Conservation (phyloP, 2,329 filamentous ascomycete species). For the Neofusicoccum ribis region DNA sequence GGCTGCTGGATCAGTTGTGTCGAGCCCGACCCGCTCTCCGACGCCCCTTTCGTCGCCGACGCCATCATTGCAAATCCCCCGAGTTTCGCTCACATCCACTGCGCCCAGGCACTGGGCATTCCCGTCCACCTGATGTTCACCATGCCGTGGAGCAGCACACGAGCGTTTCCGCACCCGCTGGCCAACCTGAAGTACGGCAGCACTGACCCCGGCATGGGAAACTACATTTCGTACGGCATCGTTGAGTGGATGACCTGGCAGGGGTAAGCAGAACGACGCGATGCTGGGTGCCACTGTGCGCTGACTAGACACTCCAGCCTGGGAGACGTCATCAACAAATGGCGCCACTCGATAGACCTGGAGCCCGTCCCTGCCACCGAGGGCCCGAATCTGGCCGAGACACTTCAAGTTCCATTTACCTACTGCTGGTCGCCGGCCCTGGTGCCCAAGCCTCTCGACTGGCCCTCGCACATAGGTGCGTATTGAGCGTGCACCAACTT, state of each 20-base stretch:
- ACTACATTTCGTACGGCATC: slow-evolving; percentile 49
- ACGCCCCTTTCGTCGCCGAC: slow-evolving; percentile 22
- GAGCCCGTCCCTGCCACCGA: slow-evolving; percentile 39
- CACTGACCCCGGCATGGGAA: slow-evolving; percentile 38
- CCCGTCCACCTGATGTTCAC: slow-evolving; percentile 30
- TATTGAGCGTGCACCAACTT: too few species aligned
- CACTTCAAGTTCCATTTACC: slow-evolving; percentile 44
- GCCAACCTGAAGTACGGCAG: slow-evolving; percentile 46
- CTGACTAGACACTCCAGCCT: slow-evolving; percentile 31
- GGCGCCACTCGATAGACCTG: slow-evolving; percentile 41
- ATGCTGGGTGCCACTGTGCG: slow-evolving; percentile 1
- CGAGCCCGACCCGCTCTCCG: slow-evolving; percentile 5
- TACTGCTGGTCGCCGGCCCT: slow-evolving; percentile 49
- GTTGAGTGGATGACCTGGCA: slow-evolving; percentile 55
- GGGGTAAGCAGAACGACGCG: slow-evolving; percentile 33
- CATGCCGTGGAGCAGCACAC: slow-evolving; percentile 53
- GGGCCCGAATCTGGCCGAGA: slow-evolving; percentile 39
- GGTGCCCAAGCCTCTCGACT: slow-evolving; percentile 44
- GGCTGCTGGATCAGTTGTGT: slow-evolving; percentile 35
- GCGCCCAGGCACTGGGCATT: slow-evolving; percentile 23
- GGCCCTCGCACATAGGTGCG: slow-evolving; percentile 40
- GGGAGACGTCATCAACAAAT: slow-evolving; percentile 50
- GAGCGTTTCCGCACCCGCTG: slow-evolving; percentile 51
- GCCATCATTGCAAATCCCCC: slow-evolving; percentile 27
- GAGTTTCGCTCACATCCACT: slow-evolving; percentile 25